A percentile compares a stretch with the other conserved stretches of the same genome.
Conservation (phyloP, 2,329 filamentous ascomycete species). For the Fusarium domesticum region DNA sequence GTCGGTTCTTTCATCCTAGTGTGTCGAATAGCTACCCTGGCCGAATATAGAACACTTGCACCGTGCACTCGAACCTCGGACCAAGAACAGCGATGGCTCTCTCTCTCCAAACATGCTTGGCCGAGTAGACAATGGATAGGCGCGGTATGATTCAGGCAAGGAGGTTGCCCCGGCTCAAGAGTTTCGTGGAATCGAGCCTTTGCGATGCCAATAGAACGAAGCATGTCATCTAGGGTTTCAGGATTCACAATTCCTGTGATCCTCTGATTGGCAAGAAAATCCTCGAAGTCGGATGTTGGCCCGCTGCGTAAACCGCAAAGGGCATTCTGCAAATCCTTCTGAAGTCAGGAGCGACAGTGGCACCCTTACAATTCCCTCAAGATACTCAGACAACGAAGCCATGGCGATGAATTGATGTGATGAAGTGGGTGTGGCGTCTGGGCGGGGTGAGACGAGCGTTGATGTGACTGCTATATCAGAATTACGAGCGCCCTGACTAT, state of each 20-base stretch:
- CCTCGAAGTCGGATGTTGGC: conserved; percentile 1
- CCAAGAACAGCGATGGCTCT: conserved; percentile 1
- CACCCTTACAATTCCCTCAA: conserved; percentile 4
- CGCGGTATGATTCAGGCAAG: neutral
- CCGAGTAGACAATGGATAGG: conserved; percentile 2
- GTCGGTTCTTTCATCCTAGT: neutral
- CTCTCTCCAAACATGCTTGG: conserved; percentile 1
- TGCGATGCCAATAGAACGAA: neutral
- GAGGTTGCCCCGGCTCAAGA: neutral
- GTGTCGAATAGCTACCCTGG: conserved; percentile 2
- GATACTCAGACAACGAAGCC: conserved; percentile 3
- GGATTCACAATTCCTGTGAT: conserved; percentile 9
- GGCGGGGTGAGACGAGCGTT: too few species aligned
- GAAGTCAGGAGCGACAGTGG: conserved; percentile 5
- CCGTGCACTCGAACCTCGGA: neutral
- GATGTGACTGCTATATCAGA: too few species aligned
- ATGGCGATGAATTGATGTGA: neutral
- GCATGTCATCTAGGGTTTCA: neutral
- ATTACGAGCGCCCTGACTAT: too few species aligned
- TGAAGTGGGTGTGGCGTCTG: too few species aligned
- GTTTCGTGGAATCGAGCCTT: neutral
- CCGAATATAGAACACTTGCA: conserved; percentile 3
- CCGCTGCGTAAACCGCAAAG: conserved; percentile 1
- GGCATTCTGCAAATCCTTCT: conserved; percentile 8
- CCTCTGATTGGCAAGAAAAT: conserved; percentile 3